Percentiles rank a stretch among this genome's conserved stretches.
Evolutionary conservation across 2,329 filamentous ascomycete genomes (phyloP).

Genomic region (Cryoendolithus antarcticus): DNA sequence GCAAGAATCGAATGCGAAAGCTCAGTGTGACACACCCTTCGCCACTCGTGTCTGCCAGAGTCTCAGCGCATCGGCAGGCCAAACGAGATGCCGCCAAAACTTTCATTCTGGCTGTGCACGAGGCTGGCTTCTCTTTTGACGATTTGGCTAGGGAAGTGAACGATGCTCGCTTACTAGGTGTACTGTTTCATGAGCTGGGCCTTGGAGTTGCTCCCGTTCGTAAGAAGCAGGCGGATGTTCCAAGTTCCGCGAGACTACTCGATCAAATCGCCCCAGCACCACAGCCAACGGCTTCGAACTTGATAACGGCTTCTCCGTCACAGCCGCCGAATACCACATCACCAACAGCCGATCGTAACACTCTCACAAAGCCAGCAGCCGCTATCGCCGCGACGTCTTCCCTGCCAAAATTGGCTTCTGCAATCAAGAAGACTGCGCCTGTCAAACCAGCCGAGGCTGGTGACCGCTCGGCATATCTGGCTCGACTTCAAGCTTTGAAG

Average conservation of each 20-base stretch:
- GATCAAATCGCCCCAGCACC: too few relatives aligned
- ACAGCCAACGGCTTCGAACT: too few relatives aligned
- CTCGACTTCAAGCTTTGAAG: conserved; percentile 62
- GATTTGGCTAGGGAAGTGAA: conserved; percentile 64
- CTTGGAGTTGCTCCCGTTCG: conserved; percentile 9
- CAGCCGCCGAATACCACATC: too few relatives aligned
- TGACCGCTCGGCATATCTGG: conserved; percentile 65
- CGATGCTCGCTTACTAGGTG: conserved; percentile 47
- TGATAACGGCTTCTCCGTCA: too few relatives aligned
- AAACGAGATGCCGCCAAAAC: conserved; percentile 10
- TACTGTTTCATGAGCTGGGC: conserved; percentile 57
- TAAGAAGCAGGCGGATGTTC: not conserved
- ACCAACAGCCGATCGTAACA: too few relatives aligned
- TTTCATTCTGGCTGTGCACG: conserved; percentile 25
- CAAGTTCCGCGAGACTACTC: too few relatives aligned
- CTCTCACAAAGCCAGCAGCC: too few relatives aligned
- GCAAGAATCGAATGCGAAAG: too few relatives aligned
- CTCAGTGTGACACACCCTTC: too few relatives aligned
- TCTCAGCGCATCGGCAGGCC: conserved; percentile 1
- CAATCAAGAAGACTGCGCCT: conserved; percentile 6
- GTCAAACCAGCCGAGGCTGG: conserved; percentile 3
- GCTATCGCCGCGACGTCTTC: conserved; percentile 7
- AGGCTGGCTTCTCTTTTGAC: conserved; percentile 58
- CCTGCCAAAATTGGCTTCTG: conserved; percentile 11
- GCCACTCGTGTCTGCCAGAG: not conserved